phyloP scores from a whole-genome alignment of 2,329 filamentous ascomycete genomes.

The Fusarium anguioides region DNA sequence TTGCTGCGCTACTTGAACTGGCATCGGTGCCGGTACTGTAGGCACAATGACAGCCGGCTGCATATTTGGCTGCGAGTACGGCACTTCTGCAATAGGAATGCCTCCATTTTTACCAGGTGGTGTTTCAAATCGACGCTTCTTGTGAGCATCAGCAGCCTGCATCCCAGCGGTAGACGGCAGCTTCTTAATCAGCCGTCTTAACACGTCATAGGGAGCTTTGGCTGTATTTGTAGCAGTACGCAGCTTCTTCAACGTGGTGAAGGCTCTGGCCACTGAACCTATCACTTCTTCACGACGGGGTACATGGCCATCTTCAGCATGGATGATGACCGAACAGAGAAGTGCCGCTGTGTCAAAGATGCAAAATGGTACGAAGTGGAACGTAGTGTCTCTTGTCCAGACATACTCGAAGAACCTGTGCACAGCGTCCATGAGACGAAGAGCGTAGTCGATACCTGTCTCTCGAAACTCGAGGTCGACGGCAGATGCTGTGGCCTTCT shows the following conservation, averaged over 20 bases:
- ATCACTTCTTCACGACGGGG: constrained; percentile 12
- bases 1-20: not conserved
- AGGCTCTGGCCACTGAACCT: not conserved
- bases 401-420: constrained; percentile 26
- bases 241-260: constrained; percentile 19
- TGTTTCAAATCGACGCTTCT: constrained; percentile 14
- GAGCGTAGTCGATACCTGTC: constrained; percentile 17
- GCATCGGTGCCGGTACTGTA: not conserved
- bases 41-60: not conserved
- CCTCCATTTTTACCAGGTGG: not conserved
- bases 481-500: not conserved
- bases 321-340: constrained; percentile 14
- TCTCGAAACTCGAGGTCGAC: constrained; percentile 11
- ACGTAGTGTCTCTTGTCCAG: constrained; percentile 24
- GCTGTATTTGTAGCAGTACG: constrained; percentile 22
- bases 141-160: not conserved
- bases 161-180: constrained; percentile 7
- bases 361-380: constrained; percentile 22
- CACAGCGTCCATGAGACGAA: constrained; percentile 6
- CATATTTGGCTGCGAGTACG: not conserved
- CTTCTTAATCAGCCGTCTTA: constrained; percentile 26
- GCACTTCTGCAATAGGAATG: not conserved
- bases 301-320: not conserved
- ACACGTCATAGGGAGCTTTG: constrained; percentile 26
- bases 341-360: constrained; percentile 25